Percentiles rank a stretch among this genome's conserved stretches.
Conservation (phyloP, 2,329 filamentous ascomycete genomes). For the Leptographium radiaticola region DNA sequence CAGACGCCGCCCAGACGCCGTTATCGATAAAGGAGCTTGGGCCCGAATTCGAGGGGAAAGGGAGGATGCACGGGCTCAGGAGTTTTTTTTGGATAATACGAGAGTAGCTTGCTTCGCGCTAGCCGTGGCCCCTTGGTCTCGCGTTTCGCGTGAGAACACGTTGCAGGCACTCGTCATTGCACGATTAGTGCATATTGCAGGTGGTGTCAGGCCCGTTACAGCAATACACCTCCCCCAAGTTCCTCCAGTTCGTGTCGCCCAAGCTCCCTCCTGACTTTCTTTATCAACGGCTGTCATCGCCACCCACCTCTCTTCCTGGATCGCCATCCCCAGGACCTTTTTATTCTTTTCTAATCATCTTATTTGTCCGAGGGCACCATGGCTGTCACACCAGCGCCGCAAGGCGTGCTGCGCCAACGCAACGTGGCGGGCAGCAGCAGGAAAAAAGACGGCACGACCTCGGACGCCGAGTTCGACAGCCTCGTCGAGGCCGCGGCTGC, state of each 20-base stretch:
- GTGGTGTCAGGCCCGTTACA: neutral
- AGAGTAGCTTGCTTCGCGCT: no score
- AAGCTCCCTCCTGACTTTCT: no score
- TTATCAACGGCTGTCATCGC: neutral
- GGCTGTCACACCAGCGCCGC: conserved; percentile 31
- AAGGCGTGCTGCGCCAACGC: conserved; percentile 47
- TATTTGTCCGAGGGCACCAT: conserved; percentile 1
- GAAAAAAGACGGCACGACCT: conserved; percentile 31
- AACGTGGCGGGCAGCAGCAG: conserved; percentile 33
- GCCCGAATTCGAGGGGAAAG: neutral
- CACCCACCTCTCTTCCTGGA: neutral
- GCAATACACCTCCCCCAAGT: neutral
- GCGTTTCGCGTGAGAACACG: neutral
- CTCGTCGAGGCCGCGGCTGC: conserved; percentile 29
- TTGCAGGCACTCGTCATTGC: neutral
- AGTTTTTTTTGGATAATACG: neutral
- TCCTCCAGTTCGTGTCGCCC: neutral
- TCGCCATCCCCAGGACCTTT: neutral
- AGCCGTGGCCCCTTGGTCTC: no score
- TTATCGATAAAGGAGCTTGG: neutral
- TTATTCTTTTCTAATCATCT: neutral
- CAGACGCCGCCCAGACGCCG: neutral
- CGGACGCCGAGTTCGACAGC: conserved; percentile 38
- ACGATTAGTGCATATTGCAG: neutral
- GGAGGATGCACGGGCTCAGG: neutral